Conservation (phyloP, 768 basidiomycete genomes). For the Boletellus ananiceps region DNA sequence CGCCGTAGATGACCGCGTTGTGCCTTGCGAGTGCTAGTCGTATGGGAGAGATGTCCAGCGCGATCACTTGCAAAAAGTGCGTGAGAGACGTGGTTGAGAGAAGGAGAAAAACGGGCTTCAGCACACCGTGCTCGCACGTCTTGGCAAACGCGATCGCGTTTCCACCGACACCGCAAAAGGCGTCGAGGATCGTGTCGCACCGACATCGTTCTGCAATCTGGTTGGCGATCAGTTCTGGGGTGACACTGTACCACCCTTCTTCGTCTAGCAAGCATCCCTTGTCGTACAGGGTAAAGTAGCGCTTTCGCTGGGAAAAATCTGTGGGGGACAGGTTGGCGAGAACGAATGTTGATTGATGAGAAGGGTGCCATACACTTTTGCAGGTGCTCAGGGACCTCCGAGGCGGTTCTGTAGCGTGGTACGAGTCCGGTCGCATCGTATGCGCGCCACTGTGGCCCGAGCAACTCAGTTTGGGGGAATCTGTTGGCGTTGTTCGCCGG, state of each 20-base stretch:
- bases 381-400: conserved; percentile 72
- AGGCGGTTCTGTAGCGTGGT: conserved; percentile 56
- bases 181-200: conserved; percentile 80
- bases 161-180: conserved; percentile 97
- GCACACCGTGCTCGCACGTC: conserved; percentile 80
- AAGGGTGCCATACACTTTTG: conserved; percentile 60
- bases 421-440: conserved; percentile 75
- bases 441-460: conserved; percentile 33
- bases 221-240: conserved; percentile 86
- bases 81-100: not conserved
- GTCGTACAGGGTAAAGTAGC: conserved; percentile 77
- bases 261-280: conserved; percentile 84
- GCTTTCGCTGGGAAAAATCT: conserved; percentile 86
- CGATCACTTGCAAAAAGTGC: conserved; percentile 65
- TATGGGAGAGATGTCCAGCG: conserved; percentile 79
- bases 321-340: conserved; percentile 2
- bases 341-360: not conserved
- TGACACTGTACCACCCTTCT: conserved; percentile 98
- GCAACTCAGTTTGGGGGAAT: conserved; percentile 22
- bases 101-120: not conserved
- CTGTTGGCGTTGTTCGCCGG: conserved; percentile 3
- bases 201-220: conserved; percentile 93
- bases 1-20: conserved; percentile 91
- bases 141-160: conserved; percentile 96
- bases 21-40: conserved; percentile 90